Conservation (phyloP, 805 yeast species). For the Candida railenensis region DNA sequence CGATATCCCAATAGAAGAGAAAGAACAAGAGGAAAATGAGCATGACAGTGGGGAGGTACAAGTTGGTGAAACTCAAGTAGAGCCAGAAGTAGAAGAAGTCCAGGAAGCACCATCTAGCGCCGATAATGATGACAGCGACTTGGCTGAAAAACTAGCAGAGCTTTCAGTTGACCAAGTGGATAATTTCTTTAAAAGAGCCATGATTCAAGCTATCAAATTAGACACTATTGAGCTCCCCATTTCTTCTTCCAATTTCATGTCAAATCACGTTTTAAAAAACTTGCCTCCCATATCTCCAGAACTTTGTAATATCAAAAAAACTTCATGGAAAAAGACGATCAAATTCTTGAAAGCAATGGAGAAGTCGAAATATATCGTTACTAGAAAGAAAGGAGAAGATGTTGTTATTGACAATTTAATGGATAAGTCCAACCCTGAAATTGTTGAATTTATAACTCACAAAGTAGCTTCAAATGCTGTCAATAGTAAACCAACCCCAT, state of each 20-base stretch:
- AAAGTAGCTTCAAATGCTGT: slow-evolving; percentile 20
- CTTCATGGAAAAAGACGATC: slow-evolving; percentile 87
- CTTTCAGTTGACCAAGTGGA: slow-evolving; percentile 69
- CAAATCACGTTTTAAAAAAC: slow-evolving; percentile 65
- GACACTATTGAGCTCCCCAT: slow-evolving; percentile 64
- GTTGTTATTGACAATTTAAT: slow-evolving; percentile 55
- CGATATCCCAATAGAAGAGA: slow-evolving; percentile 39
- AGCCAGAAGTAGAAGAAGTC: slow-evolving; percentile 12
- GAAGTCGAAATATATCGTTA: slow-evolving; percentile 62
- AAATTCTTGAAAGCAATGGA: slow-evolving; percentile 87
- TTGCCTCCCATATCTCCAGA: slow-evolving; percentile 64
- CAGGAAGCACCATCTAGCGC: slow-evolving; percentile 4
- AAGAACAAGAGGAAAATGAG: slow-evolving; percentile 10
- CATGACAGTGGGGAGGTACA: slow-evolving; percentile 14
- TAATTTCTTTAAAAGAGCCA: slow-evolving; percentile 66
- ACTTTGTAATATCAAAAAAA: slow-evolving; percentile 64
- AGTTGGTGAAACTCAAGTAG: slow-evolving; percentile 9
- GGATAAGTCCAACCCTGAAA: slow-evolving; percentile 42
- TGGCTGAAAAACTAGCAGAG: slow-evolving; percentile 36
- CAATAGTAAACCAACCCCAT: slow-evolving; percentile 16
- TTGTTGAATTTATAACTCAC: slow-evolving; percentile 67
- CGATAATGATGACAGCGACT: slow-evolving; percentile 6
- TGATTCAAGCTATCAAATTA: slow-evolving; percentile 65
- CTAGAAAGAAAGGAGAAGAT: slow-evolving; percentile 87
- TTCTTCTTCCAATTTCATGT: slow-evolving; percentile 71